Evolutionary conservation across 768 basidiomycete genomes (phyloP), one percentile per base, ranked within the genome.

Genomic region (Amanita pseudoporphyria): DNA sequence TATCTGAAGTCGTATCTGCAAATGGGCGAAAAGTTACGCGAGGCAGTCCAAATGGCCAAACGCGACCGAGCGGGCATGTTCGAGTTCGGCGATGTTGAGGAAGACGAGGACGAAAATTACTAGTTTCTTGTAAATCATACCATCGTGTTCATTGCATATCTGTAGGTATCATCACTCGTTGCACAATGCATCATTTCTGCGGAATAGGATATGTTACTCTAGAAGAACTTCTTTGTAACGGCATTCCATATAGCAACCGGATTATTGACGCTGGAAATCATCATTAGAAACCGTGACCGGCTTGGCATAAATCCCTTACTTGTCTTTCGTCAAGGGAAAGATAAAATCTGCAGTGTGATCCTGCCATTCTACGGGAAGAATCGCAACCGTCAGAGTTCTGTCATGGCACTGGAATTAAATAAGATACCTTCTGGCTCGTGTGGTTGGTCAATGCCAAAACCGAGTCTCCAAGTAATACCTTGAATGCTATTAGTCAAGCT

Each of bases 41-140:
- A 71, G 16, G 77, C 81, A 2, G 63, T 82, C 30, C 57, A 63
- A 18, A 71, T 71, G 16, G 91, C 91, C 9, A 91, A 90, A 66
- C 71, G 76, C 46, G 81, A 81, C 50, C 78, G 90, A 10, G 65
- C 74, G 47, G 89, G 90, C 31, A 89, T 90, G 78, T 93, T 87
- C 59, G 90, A 93, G 67, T 86, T 87, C 60, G 90, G 90, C n/a
- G 89, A 92, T 63, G 74, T 91, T 10, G 87, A 88, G 55, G 88
- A 91, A 61, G 88, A 91, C 50, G 84, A 90, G 52, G 45, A 47
- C 21, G 36, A 39, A 9, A 18, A 33, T 28, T 33, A 32, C 37
- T 36, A 53, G 43, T 44, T 31, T 16, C 10, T 28, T 7, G 26
- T 13, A 28, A 28, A 28, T 7, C 26, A 28, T 28, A 28, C 14